Base-by-base conservation (phyloP, 495 filamentous ascomycete species). In the Aspergillus affinis region DNA sequence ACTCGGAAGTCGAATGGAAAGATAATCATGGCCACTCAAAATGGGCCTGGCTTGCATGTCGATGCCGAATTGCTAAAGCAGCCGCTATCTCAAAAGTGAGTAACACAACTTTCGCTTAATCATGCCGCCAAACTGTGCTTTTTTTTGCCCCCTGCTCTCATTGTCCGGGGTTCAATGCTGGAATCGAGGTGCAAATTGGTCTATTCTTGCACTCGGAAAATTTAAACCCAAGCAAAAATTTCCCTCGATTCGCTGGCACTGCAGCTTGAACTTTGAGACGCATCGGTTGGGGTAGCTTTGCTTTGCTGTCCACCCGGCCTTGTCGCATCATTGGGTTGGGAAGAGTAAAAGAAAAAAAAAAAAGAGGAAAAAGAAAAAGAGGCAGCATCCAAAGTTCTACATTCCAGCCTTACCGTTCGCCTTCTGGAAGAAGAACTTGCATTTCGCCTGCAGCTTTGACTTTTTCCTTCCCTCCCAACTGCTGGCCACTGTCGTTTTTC, bases 41-140 rank as follows among this genome's bases (percentile, higher is more conserved):
- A 73, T 67, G 75, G 73, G 69, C 71, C 74, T 69, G 81, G 81
- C 65, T 76, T 78, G 69, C 75, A 80, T 64, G 75, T 74, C 48
- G 79, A 82, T 47, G 73, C 79, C 32, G 81, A 83, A 63, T 78
- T 84, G 47, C 59, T 58, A 70, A 80, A 81, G 68, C 77, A 81
- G 66, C 75, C 78, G 60, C 75, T 77, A 67, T 60, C 75, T 55
- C 80, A 78, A 47, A 78, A 72, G 80, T 82, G 73, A 76, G 79
- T 75, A 46, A 58, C 20, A 47, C 21, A 21, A 53, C 15, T 67
- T 63, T 26, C 49, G 10, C 21, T 66, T 41, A 51, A 48, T 47
- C 12, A 18, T 54, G 44, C 45, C n/a, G 20, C 44, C 59, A 53
- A 57, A 26, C 54, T 47, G 54, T 29, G 52, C 48, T 48, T 51